phyloP scores from a whole-genome alignment of 2,329 filamentous ascomycete genomes.

The Tolypocladium tundrense region DNA sequence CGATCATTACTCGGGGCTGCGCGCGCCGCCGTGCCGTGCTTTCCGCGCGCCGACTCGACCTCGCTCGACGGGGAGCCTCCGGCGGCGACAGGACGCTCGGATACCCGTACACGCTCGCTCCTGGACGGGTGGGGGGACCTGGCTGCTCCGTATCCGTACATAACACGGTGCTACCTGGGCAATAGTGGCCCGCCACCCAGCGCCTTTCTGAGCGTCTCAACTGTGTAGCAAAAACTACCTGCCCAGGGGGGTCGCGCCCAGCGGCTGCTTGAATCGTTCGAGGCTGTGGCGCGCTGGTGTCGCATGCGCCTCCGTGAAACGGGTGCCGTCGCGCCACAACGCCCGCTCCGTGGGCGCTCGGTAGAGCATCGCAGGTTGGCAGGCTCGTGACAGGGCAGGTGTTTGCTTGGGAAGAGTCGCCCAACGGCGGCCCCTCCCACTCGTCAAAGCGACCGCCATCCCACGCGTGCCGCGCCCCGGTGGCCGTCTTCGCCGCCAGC shows the following conservation, averaged over 20 bases:
- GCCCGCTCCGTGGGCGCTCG: not conserved
- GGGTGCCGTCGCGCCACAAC: slow-evolving; percentile 3
- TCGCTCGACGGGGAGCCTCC: not conserved
- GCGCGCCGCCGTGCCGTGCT: not conserved
- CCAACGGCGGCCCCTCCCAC: not conserved
- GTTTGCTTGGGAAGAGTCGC: not conserved
- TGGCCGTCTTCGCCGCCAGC: not conserved
- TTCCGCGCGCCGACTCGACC: not conserved
- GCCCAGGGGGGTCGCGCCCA: not conserved
- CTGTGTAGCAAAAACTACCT: not conserved
- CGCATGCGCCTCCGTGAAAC: slow-evolving; percentile 4
- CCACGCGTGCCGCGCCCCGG: not conserved
- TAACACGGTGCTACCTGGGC: not conserved
- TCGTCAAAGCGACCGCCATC: not conserved
- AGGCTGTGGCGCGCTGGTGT: not conserved
- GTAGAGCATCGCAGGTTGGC: not conserved
- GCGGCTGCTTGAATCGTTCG: not conserved
- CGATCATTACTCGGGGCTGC: not conserved
- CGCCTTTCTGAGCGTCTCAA: not conserved
- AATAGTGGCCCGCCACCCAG: not conserved
- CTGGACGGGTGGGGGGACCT: not conserved
- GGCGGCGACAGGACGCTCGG: not conserved
- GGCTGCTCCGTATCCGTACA: too few species aligned
- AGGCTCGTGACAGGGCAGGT: not conserved
- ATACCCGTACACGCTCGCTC: not conserved